These are phyloP conservation scores for Fistulinella prunicolor DNA, from an alignment of 768 basidiomycete genomes.

Conservation along the genomic window DNA sequence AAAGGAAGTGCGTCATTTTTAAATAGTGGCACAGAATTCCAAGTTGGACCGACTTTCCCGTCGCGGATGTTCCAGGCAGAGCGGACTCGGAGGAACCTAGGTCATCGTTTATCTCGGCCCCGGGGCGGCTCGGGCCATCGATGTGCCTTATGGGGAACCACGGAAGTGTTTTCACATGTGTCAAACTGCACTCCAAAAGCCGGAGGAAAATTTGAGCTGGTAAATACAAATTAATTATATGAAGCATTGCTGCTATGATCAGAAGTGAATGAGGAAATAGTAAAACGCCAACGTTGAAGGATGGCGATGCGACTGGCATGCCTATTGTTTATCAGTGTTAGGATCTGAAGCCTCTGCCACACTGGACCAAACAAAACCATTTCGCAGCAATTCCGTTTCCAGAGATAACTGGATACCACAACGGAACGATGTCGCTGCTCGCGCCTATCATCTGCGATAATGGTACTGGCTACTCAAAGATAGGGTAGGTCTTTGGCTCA, in stretches of 20 bases:
- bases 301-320: not conserved
- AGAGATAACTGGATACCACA: conserved; percentile 7
- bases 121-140: not conserved
- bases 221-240: no score
- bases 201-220: not conserved
- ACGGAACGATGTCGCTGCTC: conserved; percentile 67
- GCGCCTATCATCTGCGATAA: conserved; percentile 98
- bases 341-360: conserved; percentile 23
- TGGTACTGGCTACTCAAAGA: conserved; percentile 95
- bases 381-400: conserved; percentile 14
- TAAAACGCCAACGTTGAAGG: not conserved
- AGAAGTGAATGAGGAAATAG: no score
- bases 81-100: not conserved
- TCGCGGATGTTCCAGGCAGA: not conserved
- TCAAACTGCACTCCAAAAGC: not conserved
- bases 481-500: conserved; percentile 60
- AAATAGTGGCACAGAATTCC: conserved; percentile 4
- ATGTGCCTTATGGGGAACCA: not conserved
- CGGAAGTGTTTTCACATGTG: not conserved
- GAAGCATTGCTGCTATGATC: no score
- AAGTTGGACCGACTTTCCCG: not conserved
- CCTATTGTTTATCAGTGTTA: conserved; percentile 24
- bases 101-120: not conserved
- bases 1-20: not conserved
- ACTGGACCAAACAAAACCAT: conserved; percentile 20